Conservation (phyloP, 176 grass and related monocot species). For the Metroxylon sagu region DNA sequence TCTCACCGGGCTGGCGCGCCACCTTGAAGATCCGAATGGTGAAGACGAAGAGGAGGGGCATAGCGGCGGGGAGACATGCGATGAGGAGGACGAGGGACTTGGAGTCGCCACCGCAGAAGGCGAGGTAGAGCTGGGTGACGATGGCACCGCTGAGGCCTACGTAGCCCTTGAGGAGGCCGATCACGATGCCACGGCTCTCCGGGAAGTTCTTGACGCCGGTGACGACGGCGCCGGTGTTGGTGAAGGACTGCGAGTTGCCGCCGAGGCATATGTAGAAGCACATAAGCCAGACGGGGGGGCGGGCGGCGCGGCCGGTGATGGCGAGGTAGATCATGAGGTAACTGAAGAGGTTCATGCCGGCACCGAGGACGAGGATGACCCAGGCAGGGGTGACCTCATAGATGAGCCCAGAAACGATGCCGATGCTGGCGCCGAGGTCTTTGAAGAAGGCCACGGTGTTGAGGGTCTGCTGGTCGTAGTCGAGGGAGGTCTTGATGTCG, state of each 20-base stretch:
- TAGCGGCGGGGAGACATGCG: conserved; percentile 33
- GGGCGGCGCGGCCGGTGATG: conserved; percentile 15
- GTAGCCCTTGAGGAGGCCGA: conserved; percentile 17
- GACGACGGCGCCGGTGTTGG: conserved; percentile 19
- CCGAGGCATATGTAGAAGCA: conserved; percentile 17
- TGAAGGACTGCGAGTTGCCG: conserved; percentile 14
- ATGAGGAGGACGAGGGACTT: conserved; percentile 35
- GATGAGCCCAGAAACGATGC: conserved; percentile 42
- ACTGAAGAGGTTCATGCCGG: conserved; percentile 42
- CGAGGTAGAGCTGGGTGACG: conserved; percentile 10
- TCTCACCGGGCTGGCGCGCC: conserved; percentile 1
- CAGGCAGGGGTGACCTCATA: conserved; percentile 30
- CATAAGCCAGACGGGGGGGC: conserved; percentile 13
- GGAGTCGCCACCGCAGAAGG: conserved; percentile 22
- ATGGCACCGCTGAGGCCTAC: conserved; percentile 21
- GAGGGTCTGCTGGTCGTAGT: conserved; percentile 50
- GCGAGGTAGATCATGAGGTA: conserved; percentile 63
- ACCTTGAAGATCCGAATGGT: conserved; percentile 29
- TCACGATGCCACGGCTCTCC: conserved; percentile 16
- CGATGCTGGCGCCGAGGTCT: conserved; percentile 49
- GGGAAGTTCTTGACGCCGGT: conserved; percentile 24
- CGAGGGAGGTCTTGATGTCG: conserved; percentile 47
- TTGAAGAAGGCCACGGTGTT: conserved; percentile 57
- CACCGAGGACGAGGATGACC: conserved; percentile 38
- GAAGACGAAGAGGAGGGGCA: conserved; percentile 25